phyloP scores from a whole-genome alignment of 805 yeast species.

The Starmerella kuoi region DNA sequence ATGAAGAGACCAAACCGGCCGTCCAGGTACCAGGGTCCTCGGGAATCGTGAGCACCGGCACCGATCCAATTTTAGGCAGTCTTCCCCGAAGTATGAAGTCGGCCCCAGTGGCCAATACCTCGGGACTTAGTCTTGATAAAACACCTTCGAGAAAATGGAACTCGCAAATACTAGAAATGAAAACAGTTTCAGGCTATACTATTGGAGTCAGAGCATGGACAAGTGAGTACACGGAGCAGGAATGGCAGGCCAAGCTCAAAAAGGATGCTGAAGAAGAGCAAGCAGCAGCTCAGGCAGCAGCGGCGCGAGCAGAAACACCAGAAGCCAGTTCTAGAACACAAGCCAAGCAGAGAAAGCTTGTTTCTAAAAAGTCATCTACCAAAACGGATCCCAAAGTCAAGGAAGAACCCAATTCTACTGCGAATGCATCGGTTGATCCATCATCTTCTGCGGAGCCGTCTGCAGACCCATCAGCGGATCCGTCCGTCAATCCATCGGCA shows the following conservation, averaged over 20 bases:
- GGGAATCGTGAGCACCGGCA: conserved; percentile 8
- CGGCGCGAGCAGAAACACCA: background rate
- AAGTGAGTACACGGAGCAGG: conserved; percentile 25
- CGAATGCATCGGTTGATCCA: too few relatives aligned
- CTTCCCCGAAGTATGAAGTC: conserved; percentile 20
- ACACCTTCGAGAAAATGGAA: conserved; percentile 37
- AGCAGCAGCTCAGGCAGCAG: background rate
- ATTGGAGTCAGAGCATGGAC: conserved; percentile 33
- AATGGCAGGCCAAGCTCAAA: conserved; percentile 5
- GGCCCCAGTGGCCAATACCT: conserved; percentile 27
- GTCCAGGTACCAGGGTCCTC: background rate
- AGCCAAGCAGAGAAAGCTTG: background rate
- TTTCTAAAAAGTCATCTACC: background rate
- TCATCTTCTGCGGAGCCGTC: background rate
- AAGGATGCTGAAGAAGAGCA: conserved; percentile 7
- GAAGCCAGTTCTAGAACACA: background rate
- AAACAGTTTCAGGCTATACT: conserved; percentile 37
- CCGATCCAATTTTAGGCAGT: conserved; percentile 18
- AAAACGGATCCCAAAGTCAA: background rate
- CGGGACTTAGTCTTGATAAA: conserved; percentile 34
- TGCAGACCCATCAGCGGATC: background rate
- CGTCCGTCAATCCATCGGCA: background rate
- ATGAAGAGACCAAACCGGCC: background rate
- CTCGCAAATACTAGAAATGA: conserved; percentile 31
- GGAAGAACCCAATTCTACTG: background rate